These are phyloP conservation scores for Beta vulgaris DNA, from an alignment of 148 eudicot species.

Conservation along the genomic window DNA sequence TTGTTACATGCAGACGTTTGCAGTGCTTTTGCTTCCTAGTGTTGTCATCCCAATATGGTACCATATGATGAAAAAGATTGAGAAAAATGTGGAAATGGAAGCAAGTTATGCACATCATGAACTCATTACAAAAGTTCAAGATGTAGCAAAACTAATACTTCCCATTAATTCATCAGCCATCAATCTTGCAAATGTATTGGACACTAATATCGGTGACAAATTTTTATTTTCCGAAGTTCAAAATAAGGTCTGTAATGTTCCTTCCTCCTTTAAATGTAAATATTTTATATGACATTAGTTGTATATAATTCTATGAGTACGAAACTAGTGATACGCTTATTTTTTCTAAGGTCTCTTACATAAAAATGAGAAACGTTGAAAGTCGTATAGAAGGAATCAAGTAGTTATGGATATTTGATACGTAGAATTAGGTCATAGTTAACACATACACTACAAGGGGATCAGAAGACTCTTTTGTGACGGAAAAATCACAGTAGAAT, in stretches of 20 bases:
- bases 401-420: no score
- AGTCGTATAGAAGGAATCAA: no score
- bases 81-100: constrained; percentile 31
- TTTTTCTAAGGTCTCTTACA: no score
- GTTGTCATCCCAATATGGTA: constrained; percentile 49
- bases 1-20: constrained; percentile 38
- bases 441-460: no score
- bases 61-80: constrained; percentile 32
- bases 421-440: no score
- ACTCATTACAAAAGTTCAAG: constrained; percentile 34
- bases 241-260: constrained; percentile 24
- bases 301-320: background rate
- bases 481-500: no score
- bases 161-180: constrained; percentile 40
- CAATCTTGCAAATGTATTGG: constrained; percentile 39
- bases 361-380: no score
- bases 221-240: constrained; percentile 29
- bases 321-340: no score
- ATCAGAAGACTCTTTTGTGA: no score
- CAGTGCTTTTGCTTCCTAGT: constrained; percentile 40
- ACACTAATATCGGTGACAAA: constrained; percentile 19
- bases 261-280: background rate
- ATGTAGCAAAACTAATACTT: constrained; percentile 29
- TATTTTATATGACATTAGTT: background rate
- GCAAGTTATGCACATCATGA: constrained; percentile 24